phyloP scores from a whole-genome alignment of 1,139 yeast species.

The Candida tetrigidarum region DNA sequence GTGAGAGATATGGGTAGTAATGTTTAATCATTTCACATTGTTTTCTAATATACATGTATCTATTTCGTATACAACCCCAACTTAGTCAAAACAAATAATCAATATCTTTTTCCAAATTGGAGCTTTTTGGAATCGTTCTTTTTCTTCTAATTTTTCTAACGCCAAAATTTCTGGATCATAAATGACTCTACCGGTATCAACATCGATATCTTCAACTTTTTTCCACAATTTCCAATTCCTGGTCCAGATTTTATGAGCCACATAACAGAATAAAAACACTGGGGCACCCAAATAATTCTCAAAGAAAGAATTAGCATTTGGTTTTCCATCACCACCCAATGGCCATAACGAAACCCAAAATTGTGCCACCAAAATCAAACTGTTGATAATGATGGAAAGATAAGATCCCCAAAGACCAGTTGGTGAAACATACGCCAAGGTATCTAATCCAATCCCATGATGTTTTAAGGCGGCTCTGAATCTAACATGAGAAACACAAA shows the following conservation, averaged over 20 bases:
- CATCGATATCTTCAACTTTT: slow-evolving; percentile 39
- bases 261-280: slow-evolving; percentile 32
- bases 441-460: slow-evolving; percentile 32
- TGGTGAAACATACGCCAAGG: slow-evolving; percentile 32
- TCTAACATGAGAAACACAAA: slow-evolving; percentile 35
- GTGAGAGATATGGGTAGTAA: no score
- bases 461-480: slow-evolving; percentile 34
- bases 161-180: slow-evolving; percentile 41
- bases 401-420: slow-evolving; percentile 31
- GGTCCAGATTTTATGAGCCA: slow-evolving; percentile 35
- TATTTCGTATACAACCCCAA: background rate
- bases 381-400: slow-evolving; percentile 24
- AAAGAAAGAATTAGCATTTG: slow-evolving; percentile 36
- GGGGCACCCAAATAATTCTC: slow-evolving; percentile 38
- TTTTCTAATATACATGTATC: background rate
- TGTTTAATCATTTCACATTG: no score
- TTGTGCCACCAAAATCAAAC: slow-evolving; percentile 31
- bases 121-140: slow-evolving; percentile 25
- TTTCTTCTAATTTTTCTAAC: slow-evolving; percentile 41
- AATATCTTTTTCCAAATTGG: slow-evolving; percentile 29
- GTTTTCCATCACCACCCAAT: slow-evolving; percentile 32
- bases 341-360: slow-evolving; percentile 48
- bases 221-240: slow-evolving; percentile 32
- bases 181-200: slow-evolving; percentile 46
- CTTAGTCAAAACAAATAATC: slow-evolving; percentile 25